These are phyloP conservation scores for Carex scoparia DNA, from an alignment of 176 grass and related monocot species.

Conservation along the genomic window DNA sequence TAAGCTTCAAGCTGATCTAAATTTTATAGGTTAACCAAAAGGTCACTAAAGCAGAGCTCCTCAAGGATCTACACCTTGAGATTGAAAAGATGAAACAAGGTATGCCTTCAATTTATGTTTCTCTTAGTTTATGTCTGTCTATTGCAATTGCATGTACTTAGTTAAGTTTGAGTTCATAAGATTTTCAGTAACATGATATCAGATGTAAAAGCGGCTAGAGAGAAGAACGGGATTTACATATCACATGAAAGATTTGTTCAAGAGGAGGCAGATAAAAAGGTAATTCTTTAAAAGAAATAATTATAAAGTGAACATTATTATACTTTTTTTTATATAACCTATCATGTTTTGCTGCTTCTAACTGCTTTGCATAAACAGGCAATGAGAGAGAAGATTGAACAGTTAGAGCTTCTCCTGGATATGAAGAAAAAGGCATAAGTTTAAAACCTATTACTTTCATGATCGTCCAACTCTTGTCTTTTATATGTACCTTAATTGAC, in stretches of 20 bases:
- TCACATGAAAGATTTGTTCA: slow-evolving; percentile 55
- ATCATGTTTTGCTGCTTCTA: neutral
- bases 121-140: neutral
- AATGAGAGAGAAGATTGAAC: slow-evolving; percentile 55
- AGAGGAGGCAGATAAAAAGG: slow-evolving; percentile 84
- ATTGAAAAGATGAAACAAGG: slow-evolving; percentile 95
- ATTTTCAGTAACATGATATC: slow-evolving; percentile 29
- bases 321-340: slow-evolving; percentile 11
- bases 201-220: slow-evolving; percentile 86
- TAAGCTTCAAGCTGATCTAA: slow-evolving; percentile 22
- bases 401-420: slow-evolving; percentile 48
- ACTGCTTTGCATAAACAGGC: slow-evolving; percentile 31
- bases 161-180: slow-evolving; percentile 5
- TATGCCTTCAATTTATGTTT: slow-evolving; percentile 4
- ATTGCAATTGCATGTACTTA: slow-evolving; percentile 1
- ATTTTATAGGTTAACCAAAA: slow-evolving; percentile 62
- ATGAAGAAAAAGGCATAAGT: slow-evolving; percentile 50
- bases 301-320: slow-evolving; percentile 17
- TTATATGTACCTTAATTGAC: neutral
- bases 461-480: neutral
- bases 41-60: slow-evolving; percentile 53
- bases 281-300: slow-evolving; percentile 12
- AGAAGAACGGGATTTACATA: slow-evolving; percentile 87
- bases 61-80: slow-evolving; percentile 74
- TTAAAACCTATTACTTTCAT: neutral